Evolutionary conservation across 164 flowering plant genomes (phyloP).

Genomic region (Amborella trichopoda): DNA sequence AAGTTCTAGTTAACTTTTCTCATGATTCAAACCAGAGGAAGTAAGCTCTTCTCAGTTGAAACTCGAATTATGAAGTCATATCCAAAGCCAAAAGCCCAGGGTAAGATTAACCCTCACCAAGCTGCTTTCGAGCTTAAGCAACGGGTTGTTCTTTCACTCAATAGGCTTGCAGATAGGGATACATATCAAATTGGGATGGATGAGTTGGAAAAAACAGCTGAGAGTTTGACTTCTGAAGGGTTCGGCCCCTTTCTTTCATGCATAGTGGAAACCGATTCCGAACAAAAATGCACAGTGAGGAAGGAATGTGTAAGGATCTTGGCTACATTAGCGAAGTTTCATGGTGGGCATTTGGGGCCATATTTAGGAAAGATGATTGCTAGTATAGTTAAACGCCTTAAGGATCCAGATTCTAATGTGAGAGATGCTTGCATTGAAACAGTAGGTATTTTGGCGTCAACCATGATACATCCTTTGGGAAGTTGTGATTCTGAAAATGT

Average conservation of each 20-base stretch:
- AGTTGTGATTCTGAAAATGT: conserved; percentile 22
- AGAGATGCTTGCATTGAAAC: conserved; percentile 84
- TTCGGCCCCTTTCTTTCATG: conserved; percentile 59
- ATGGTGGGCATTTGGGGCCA: conserved; percentile 34
- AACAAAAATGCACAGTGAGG: conserved; percentile 61
- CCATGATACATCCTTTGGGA: conserved; percentile 13
- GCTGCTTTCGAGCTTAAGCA: conserved; percentile 54
- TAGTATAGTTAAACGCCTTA: conserved; percentile 69
- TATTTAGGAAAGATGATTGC: conserved; percentile 56
- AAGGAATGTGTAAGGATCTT: conserved; percentile 72
- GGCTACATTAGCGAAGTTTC: conserved; percentile 46
- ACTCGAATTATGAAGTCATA: conserved; percentile 48
- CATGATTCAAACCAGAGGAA: no score
- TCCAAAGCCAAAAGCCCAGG: conserved; percentile 24
- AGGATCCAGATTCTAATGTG: conserved; percentile 72
- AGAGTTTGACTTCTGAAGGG: conserved; percentile 51
- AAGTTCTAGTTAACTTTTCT: no score
- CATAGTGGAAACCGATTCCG: conserved; percentile 59
- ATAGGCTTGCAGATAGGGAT: conserved; percentile 81
- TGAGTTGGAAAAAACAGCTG: conserved; percentile 62
- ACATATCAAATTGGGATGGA: conserved; percentile 69
- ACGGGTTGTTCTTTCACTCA: conserved; percentile 46
- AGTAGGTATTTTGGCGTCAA: conserved; percentile 57
- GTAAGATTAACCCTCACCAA: conserved; percentile 33
- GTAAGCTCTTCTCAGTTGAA: no score